These are phyloP conservation scores for Acephala macrosclerotiorum DNA, from an alignment of 2,329 filamentous ascomycete genomes.

Conservation along the genomic window DNA sequence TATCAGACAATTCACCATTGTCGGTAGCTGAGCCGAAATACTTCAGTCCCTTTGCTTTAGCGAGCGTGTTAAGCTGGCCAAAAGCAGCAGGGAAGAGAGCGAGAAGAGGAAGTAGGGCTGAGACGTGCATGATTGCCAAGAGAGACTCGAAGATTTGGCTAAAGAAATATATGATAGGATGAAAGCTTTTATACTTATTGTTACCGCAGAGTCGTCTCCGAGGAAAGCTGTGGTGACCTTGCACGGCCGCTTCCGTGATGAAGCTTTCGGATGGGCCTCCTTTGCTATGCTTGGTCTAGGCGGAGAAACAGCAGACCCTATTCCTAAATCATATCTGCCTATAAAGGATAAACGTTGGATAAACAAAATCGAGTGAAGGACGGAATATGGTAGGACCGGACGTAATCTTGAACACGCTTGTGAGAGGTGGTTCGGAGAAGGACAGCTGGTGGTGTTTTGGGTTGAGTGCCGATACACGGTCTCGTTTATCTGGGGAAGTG, in stretches of 20 bases:
- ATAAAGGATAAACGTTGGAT: slow-evolving; percentile 16
- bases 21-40: slow-evolving; percentile 68
- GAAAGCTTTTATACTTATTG: slow-evolving; percentile 1
- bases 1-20: slow-evolving; percentile 54
- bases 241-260: slow-evolving; percentile 3
- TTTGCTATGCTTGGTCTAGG: not conserved
- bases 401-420: not conserved
- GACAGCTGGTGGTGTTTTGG: slow-evolving; percentile 11
- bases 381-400: slow-evolving; percentile 15
- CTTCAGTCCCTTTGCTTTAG: slow-evolving; percentile 60
- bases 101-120: slow-evolving; percentile 13
- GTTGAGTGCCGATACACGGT: slow-evolving; percentile 13
- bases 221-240: not conserved
- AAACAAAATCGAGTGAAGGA: slow-evolving; percentile 9
- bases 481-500: slow-evolving; percentile 17
- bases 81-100: slow-evolving; percentile 15
- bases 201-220: not conserved
- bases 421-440: slow-evolving; percentile 3
- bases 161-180: slow-evolving; percentile 2
- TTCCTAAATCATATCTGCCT: slow-evolving; percentile 9
- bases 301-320: slow-evolving; percentile 5
- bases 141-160: not conserved
- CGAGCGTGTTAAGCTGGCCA: slow-evolving; percentile 47
- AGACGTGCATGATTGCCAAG: slow-evolving; percentile 19
- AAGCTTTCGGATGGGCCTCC: slow-evolving; percentile 9